Percentiles rank a stretch among this genome's conserved stretches.
Evolutionary conservation across 148 eudicot species (phyloP).

Genomic region (Salicornia ramosissima): DNA sequence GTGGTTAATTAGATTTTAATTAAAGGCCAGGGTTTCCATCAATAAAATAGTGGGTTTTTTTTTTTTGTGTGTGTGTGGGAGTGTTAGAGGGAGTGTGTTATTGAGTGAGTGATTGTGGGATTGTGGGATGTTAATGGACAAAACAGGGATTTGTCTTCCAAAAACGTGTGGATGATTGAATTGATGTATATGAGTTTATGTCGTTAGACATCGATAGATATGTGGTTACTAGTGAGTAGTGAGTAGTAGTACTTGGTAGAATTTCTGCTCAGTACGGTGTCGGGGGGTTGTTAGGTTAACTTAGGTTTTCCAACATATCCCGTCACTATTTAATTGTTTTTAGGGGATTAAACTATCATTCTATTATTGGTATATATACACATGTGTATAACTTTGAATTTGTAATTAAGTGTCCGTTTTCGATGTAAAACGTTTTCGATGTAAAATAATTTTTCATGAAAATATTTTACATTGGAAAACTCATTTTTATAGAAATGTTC

Average conservation of each 20-base stretch:
- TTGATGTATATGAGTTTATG: not conserved
- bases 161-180: not conserved
- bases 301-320: not conserved
- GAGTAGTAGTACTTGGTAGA: not conserved
- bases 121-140: slow-evolving; percentile 1
- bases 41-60: slow-evolving; percentile 2
- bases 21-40: not conserved
- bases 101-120: not conserved
- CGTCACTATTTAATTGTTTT: not conserved
- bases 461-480: no score
- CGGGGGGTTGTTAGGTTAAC: not conserved
- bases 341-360: no score
- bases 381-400: no score
- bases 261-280: not conserved
- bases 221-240: not conserved
- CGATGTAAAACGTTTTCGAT: no score
- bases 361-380: no score
- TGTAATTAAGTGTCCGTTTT: no score
- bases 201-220: not conserved
- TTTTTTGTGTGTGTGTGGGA: not conserved
- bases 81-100: no score
- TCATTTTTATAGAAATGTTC: no score
- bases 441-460: no score
- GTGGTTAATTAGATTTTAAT: not conserved
- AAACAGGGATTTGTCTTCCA: slow-evolving; percentile 8